Evolutionary conservation across 148 eudicot species (phyloP).

Genomic region (Vaccinium macrocarpon): DNA sequence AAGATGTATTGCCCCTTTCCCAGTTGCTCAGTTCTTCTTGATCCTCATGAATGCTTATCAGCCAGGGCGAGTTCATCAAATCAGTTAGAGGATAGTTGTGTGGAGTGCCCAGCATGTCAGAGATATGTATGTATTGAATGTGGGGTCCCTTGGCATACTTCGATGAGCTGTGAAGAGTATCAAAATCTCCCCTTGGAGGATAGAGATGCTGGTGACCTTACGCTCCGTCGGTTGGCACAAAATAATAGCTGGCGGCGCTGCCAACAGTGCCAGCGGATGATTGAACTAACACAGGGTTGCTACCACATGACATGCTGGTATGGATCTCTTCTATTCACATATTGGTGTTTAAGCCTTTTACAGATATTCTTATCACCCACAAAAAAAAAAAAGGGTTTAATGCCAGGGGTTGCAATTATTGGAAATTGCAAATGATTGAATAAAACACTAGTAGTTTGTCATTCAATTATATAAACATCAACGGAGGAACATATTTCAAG

Average conservation of each 20-base stretch:
- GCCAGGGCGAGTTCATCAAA: conserved; percentile 48
- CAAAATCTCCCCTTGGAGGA: conserved; percentile 54
- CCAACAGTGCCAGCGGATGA: conserved; percentile 63
- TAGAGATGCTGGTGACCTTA: conserved; percentile 50
- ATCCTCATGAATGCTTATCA: conserved; percentile 55
- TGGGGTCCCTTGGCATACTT: conserved; percentile 74
- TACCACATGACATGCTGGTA: conserved; percentile 80
- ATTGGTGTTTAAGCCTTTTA: not conserved
- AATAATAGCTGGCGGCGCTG: conserved; percentile 74
- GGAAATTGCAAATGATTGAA: too few relatives aligned
- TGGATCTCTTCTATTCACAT: conserved; percentile 14
- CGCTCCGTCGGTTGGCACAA: conserved; percentile 49
- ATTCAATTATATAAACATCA: not conserved
- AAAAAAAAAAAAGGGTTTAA: not conserved
- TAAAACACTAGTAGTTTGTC: not conserved
- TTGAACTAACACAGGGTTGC: conserved; percentile 66
- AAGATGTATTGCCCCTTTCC: conserved; percentile 63
- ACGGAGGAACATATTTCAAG: not conserved
- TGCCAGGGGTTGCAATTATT: not conserved
- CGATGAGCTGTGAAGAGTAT: conserved; percentile 69
- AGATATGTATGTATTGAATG: conserved; percentile 60
- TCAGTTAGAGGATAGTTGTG: conserved; percentile 44
- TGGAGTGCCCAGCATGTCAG: conserved; percentile 71
- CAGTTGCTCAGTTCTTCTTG: conserved; percentile 62
- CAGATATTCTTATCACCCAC: too few relatives aligned